phyloP scores from a whole-genome alignment of 73 alveolate species.

The Tetrahymena thermophila region DNA sequence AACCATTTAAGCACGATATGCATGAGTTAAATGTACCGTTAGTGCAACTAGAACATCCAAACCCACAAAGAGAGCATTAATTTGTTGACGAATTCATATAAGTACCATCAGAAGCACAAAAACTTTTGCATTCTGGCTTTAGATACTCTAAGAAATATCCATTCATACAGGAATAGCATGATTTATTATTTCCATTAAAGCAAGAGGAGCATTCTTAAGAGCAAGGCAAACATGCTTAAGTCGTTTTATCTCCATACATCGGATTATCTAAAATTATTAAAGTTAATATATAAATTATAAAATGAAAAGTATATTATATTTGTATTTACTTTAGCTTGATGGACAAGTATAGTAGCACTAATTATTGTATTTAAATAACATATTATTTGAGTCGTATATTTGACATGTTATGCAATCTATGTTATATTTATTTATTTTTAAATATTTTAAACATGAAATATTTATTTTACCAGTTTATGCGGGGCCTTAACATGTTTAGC shows the following conservation, averaged over 20 bases:
- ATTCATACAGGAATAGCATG: background rate
- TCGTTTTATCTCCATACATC: background rate
- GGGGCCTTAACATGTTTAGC: background rate
- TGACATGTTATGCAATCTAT: background rate
- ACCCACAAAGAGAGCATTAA: background rate
- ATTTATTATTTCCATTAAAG: background rate
- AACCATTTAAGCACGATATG: background rate
- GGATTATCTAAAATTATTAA: background rate
- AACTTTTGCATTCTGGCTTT: background rate
- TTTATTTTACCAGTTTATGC: background rate
- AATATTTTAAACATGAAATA: background rate
- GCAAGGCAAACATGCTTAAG: background rate
- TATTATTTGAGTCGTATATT: background rate
- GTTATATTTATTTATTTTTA: background rate
- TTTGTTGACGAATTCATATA: background rate
- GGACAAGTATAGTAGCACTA: background rate
- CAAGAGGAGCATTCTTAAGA: background rate
- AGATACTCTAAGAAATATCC: background rate
- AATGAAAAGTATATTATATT: background rate
- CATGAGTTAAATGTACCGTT: background rate
- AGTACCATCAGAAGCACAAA: background rate
- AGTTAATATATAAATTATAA: background rate
- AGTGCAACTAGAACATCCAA: background rate
- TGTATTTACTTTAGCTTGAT: background rate
- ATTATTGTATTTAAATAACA: background rate